Conservation (phyloP, 75 land plant species). For the Chamaecyparis obtusa region DNA sequence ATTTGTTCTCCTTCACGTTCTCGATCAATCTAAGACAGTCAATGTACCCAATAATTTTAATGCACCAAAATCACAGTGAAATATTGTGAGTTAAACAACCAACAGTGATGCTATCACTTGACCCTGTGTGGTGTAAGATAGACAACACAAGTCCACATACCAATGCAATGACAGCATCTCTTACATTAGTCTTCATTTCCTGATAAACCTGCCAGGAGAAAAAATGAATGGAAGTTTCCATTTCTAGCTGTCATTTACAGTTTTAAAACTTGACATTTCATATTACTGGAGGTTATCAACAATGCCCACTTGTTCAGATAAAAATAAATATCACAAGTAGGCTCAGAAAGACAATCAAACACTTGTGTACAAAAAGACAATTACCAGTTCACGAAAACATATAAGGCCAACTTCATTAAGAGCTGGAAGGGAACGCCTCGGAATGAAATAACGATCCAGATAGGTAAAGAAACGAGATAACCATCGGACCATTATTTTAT, state of each 20-base stretch:
- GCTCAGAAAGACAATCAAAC: neutral
- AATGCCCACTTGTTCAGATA: neutral
- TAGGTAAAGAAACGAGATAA: slow-evolving; percentile 83
- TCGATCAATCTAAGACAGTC: slow-evolving; percentile 66
- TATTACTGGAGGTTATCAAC: neutral
- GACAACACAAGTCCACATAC: slow-evolving; percentile 30
- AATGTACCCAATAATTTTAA: neutral
- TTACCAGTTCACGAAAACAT: slow-evolving; percentile 83
- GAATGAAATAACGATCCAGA: slow-evolving; percentile 81
- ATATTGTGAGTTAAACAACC: neutral
- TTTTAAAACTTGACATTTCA: neutral
- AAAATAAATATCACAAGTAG: neutral
- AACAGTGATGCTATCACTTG: neutral
- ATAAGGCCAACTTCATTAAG: slow-evolving; percentile 80
- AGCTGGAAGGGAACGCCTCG: slow-evolving; percentile 67
- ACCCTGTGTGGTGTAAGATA: neutral
- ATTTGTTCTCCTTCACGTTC: slow-evolving; percentile 97
- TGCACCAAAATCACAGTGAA: neutral
- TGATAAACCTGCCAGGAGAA: slow-evolving; percentile 62
- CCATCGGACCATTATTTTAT: slow-evolving; percentile 92
- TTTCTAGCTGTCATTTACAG: slow-evolving; percentile 4
- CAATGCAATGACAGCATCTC: slow-evolving; percentile 82
- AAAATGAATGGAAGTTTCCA: neutral
- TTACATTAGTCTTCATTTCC: slow-evolving; percentile 67
- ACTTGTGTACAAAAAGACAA: neutral